phyloP scores from a whole-genome alignment of 192 early-diverging fungal species.

The Coemansia guatemalensis region DNA sequence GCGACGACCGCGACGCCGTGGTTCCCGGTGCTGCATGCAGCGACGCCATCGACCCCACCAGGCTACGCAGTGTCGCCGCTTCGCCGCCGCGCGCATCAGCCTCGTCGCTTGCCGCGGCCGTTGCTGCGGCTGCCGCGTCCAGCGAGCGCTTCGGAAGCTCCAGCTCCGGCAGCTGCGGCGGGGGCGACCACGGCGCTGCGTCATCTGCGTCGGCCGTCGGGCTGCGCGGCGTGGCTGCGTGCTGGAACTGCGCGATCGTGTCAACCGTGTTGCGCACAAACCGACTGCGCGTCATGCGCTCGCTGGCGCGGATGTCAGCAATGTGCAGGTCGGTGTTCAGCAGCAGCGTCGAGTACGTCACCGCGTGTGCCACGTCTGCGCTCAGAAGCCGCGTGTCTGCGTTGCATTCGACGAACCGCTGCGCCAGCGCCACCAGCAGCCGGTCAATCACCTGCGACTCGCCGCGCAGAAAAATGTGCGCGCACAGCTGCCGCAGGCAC shows the following conservation, averaged over 20 bases:
- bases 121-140: slow-evolving; percentile 1
- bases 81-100: not conserved
- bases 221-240: not conserved
- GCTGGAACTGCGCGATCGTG: slow-evolving; percentile 51
- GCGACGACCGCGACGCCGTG: slow-evolving; percentile 40
- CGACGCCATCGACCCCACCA: slow-evolving; percentile 52
- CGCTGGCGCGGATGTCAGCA: slow-evolving; percentile 63
- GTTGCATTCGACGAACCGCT: slow-evolving; percentile 83
- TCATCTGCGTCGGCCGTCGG: slow-evolving; percentile 2
- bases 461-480: slow-evolving; percentile 77
- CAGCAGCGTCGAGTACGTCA: slow-evolving; percentile 81
- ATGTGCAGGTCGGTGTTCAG: slow-evolving; percentile 94
- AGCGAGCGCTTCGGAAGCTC: slow-evolving; percentile 45
- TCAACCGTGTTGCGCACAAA: slow-evolving; percentile 75
- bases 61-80: slow-evolving; percentile 33
- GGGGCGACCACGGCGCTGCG: slow-evolving; percentile 12
- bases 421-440: slow-evolving; percentile 81
- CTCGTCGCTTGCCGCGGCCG: slow-evolving; percentile 1
- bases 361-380: slow-evolving; percentile 81
- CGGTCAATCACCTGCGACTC: slow-evolving; percentile 94
- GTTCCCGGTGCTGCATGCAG: slow-evolving; percentile 32
- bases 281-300: slow-evolving; percentile 72
- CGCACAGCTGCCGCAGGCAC: slow-evolving; percentile 77
- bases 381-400: slow-evolving; percentile 49
- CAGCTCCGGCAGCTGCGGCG: slow-evolving; percentile 54